Base-by-base conservation (phyloP, 495 filamentous ascomycete species). In the Pyrenula massariospora region DNA sequence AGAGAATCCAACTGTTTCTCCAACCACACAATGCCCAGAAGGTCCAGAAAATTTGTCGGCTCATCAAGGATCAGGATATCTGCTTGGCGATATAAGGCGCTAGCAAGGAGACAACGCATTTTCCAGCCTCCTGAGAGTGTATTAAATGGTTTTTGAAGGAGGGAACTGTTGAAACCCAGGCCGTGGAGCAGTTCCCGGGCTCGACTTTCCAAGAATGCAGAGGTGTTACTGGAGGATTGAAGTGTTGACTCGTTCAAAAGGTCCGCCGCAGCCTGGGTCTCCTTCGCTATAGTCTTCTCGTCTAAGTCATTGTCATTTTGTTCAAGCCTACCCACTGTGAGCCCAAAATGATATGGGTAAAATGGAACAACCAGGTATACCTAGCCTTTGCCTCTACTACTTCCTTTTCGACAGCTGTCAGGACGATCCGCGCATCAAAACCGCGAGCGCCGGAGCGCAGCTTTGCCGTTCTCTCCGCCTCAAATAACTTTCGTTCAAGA, bases 41-140 rank as follows among this genome's bases (percentile, higher is more conserved):
- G 76, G 64, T 94, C 89, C 1, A 92, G 74, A 65, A 86, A 91
- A 65, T 92, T 92, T 53, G 89, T 92, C 2, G 89, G 88, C 62
- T 94, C 89, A 72, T 94, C 88, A 19, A 94, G 82, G 52, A 94
- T 85, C 60, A 92, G 76, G 52, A 92, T 81, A 60, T 91, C 86
- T 0, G 85, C 77, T n/a, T 81, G 73, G 61, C 87, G 82, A 2
- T 86, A 74, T 11, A 94, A 74, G 12, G 80, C 75, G 15, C 77
- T 74, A 1, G 87, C 87, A 5, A 92, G 75, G 56, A 81, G 75
- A 51, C 77, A 82, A 47, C 88, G 77, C 82, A 89, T 92, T 22
- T 72, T 76, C 88, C 88, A 92, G 3, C 89, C 89, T 12, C 88
- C 88, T 0, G 88, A 92, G 12, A 94, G 70, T 3, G 77, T 78